Conservation (phyloP, 78 protist genomes). For the Diacronema lutheri region DNA sequence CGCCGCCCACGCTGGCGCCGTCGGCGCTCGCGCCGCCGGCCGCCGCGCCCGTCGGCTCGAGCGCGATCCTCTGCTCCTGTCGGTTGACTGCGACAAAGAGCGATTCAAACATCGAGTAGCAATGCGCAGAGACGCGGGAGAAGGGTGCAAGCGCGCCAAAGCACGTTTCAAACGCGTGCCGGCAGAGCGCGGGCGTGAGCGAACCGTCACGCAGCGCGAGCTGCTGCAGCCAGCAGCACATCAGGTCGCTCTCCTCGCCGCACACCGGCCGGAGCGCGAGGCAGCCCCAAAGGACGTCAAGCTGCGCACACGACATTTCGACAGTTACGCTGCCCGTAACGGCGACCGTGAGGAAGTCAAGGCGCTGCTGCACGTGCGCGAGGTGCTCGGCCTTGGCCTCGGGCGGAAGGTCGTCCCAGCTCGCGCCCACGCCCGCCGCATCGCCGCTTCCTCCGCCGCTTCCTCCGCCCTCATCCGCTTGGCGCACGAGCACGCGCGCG, state of each 20-base stretch:
- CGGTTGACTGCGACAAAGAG: too few relatives aligned
- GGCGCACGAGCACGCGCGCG: background rate
- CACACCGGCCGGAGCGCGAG: background rate
- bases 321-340: background rate
- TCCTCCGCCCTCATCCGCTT: background rate
- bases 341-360: background rate
- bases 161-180: too few relatives aligned
- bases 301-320: background rate
- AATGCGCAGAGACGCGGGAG: too few relatives aligned
- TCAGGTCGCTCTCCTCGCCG: background rate
- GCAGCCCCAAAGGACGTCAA: background rate
- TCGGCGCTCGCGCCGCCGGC: background rate
- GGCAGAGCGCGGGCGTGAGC: too few relatives aligned
- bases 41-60: background rate
- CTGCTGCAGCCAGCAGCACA: background rate
- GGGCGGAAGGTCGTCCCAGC: too few relatives aligned
- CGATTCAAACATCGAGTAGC: too few relatives aligned
- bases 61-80: too few relatives aligned
- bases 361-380: background rate
- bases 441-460: background rate
- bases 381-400: background rate
- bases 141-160: too few relatives aligned
- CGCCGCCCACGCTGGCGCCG: background rate
- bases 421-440: background rate
- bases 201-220: too few relatives aligned